These are phyloP conservation scores for Pseudognaphalium luteoalbum DNA, from an alignment of 129 eudicot genomes.

Conservation along the genomic window DNA sequence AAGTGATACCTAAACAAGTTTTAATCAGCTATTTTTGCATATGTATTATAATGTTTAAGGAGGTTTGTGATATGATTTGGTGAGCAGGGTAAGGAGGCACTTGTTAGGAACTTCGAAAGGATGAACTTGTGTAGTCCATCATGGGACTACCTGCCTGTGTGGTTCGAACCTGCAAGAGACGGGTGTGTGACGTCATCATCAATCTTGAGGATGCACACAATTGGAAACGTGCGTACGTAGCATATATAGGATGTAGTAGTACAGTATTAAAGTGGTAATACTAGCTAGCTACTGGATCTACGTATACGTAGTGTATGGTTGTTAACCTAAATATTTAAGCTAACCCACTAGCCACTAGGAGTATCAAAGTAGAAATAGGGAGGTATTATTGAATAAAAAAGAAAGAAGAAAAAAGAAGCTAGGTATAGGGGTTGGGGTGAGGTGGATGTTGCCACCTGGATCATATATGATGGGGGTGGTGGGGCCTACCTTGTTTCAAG, in stretches of 20 bases:
- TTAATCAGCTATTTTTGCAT: too few relatives aligned
- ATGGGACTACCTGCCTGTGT: constrained; percentile 30
- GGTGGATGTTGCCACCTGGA: not conserved
- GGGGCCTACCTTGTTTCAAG: not conserved
- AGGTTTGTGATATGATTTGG: not conserved
- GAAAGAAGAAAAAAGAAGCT: not conserved
- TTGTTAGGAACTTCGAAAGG: constrained; percentile 24
- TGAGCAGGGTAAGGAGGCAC: constrained; percentile 35
- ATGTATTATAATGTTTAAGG: too few relatives aligned
- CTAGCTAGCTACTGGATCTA: too few relatives aligned
- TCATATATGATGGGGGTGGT: not conserved
- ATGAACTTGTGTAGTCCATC: constrained; percentile 33
- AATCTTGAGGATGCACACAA: constrained; percentile 17
- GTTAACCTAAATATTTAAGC: not conserved
- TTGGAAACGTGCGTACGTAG: constrained; percentile 6
- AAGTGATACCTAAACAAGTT: too few relatives aligned
- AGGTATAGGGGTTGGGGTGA: not conserved
- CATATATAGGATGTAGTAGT: not conserved
- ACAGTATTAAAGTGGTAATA: too few relatives aligned
- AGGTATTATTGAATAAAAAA: too few relatives aligned
- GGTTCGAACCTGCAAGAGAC: constrained; percentile 35
- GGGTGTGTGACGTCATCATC: not conserved
- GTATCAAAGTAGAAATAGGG: not conserved
- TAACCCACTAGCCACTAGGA: not conserved
- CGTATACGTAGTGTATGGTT: not conserved